These are phyloP conservation scores for Diplodia sapinea DNA, from an alignment of 2,329 filamentous ascomycete genomes.

Conservation along the genomic window DNA sequence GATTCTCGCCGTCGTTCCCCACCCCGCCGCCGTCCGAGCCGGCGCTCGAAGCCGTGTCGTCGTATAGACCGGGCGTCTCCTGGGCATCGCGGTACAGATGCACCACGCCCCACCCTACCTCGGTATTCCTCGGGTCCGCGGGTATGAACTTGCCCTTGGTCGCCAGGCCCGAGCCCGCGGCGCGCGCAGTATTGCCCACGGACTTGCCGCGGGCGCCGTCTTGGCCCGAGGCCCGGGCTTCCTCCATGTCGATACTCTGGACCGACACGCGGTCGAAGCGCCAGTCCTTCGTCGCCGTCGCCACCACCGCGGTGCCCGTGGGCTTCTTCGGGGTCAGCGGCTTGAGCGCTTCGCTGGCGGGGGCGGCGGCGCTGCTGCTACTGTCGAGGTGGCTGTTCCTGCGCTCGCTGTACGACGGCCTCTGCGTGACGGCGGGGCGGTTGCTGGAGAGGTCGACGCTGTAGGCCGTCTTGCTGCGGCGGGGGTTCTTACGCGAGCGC, in stretches of 20 bases:
- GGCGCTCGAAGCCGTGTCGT: slow-evolving; percentile 51
- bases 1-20: slow-evolving; percentile 32
- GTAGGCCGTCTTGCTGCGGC: slow-evolving; percentile 37
- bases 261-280: slow-evolving; percentile 79
- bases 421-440: slow-evolving; percentile 6
- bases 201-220: slow-evolving; percentile 44
- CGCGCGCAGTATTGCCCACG: slow-evolving; percentile 40
- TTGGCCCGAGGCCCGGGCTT: slow-evolving; percentile 39
- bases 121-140: slow-evolving; percentile 72
- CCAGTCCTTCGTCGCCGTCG: slow-evolving; percentile 66
- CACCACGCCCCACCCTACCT: slow-evolving; percentile 89
- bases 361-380: background rate
- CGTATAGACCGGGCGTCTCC: slow-evolving; percentile 69
- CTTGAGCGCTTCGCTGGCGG: background rate
- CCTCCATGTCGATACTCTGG: slow-evolving; percentile 77
- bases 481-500: slow-evolving; percentile 33
- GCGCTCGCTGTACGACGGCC: slow-evolving; percentile 46
- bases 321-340: background rate
- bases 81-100: slow-evolving; percentile 89
- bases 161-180: slow-evolving; percentile 62
- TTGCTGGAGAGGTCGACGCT: slow-evolving; percentile 38
- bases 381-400: slow-evolving; percentile 41
- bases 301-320: background rate
- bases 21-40: slow-evolving; percentile 44
- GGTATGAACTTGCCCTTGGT: slow-evolving; percentile 83